phyloP scores from a whole-genome alignment of 345 rosid species.

The Eucalyptus marginata region DNA sequence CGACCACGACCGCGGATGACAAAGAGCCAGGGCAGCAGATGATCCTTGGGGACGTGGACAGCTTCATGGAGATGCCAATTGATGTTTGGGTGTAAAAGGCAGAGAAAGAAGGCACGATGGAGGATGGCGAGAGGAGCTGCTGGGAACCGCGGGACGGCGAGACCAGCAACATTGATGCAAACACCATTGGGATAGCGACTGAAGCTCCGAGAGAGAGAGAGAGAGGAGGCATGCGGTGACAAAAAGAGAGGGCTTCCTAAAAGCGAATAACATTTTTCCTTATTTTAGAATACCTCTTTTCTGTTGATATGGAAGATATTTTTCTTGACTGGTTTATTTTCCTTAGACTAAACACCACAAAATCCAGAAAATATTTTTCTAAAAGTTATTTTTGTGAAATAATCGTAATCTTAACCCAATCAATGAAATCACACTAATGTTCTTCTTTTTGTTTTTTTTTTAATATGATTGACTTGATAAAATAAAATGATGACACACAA shows the following conservation, averaged over 20 bases:
- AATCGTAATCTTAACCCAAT: neutral
- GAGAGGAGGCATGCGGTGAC: no score
- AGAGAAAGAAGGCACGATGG: neutral
- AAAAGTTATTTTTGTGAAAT: no score
- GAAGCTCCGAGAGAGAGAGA: no score
- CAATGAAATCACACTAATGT: neutral
- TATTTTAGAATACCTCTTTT: no score
- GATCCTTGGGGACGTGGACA: neutral
- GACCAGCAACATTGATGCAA: neutral
- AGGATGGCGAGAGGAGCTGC: neutral
- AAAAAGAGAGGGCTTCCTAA: no score
- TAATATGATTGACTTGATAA: neutral
- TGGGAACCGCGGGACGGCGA: neutral
- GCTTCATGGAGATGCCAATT: neutral
- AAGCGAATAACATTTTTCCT: no score
- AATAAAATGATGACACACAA: neutral
- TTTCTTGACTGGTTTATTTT: no score
- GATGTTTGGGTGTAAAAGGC: neutral
- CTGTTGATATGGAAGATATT: no score
- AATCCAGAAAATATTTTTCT: no score
- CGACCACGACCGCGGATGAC: slow-evolving; percentile 17
- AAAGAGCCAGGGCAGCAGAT: neutral
- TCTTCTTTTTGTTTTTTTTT: neutral
- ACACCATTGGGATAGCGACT: neutral
- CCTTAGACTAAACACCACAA: no score